Conservation (phyloP, 495 filamentous ascomycete species). For the Penicillium canescens region DNA sequence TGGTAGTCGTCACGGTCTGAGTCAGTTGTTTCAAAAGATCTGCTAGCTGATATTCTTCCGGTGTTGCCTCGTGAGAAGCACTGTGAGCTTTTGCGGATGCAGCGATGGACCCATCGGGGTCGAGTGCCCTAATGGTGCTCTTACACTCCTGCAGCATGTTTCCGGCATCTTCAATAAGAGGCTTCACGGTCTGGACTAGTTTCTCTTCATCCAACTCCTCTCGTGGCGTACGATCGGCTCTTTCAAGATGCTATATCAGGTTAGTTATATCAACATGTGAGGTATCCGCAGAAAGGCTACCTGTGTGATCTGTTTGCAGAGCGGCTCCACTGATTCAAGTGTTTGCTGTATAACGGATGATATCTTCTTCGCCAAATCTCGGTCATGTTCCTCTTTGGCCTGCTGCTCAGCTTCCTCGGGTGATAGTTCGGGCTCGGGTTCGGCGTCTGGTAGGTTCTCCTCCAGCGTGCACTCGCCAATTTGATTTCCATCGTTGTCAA, state of each 20-base stretch:
- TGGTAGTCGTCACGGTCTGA: conserved; percentile 63
- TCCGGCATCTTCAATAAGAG: conserved; percentile 80
- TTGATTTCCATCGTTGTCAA: conserved; percentile 78
- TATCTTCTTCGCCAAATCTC: conserved; percentile 78
- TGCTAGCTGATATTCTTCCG: conserved; percentile 83
- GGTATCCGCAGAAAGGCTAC: conserved; percentile 38
- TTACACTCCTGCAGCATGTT: conserved; percentile 85
- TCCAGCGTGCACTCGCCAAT: conserved; percentile 80
- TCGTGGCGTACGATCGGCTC: conserved; percentile 78
- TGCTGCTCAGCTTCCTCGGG: conserved; percentile 30
- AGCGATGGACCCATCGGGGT: conserved; percentile 83
- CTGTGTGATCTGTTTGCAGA: conserved; percentile 85
- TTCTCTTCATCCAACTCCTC: conserved; percentile 91
- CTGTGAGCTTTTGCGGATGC: conserved; percentile 84
- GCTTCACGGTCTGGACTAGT: conserved; percentile 81
- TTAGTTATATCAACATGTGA: conserved; percentile 19
- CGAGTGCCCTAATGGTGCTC: conserved; percentile 84
- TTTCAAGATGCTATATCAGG: conserved; percentile 64
- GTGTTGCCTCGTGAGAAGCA: conserved; percentile 76
- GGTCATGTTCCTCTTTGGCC: conserved; percentile 63
- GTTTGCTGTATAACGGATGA: conserved; percentile 70
- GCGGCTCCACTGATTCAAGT: conserved; percentile 77
- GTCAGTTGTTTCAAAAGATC: conserved; percentile 77
- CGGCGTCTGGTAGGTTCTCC: conserved; percentile 60
- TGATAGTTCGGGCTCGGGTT: conserved; percentile 33